phyloP scores from a whole-genome alignment of 257 asterid species.

The Scutellaria baicalensis region DNA sequence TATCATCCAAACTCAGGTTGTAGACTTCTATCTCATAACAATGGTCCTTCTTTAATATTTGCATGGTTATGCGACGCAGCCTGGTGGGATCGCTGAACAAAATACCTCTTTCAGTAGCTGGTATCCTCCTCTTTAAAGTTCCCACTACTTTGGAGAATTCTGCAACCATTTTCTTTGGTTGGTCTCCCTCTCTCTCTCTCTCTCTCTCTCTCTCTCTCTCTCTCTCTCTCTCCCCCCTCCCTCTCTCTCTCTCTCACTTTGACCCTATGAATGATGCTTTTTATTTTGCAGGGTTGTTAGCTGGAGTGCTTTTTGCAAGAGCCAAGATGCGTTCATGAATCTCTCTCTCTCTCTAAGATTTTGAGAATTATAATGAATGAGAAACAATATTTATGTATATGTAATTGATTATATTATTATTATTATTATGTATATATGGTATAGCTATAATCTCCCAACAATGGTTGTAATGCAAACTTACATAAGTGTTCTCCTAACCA shows the following conservation, averaged over 20 bases:
- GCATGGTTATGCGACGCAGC: conserved; percentile 29
- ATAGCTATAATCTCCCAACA: too few species aligned
- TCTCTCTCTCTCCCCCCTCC: neutral
- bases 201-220: too few species aligned
- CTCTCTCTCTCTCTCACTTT: neutral
- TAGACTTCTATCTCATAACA: too few species aligned
- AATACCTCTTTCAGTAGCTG: conserved; percentile 85
- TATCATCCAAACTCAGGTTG: too few species aligned
- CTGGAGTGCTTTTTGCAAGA: conserved; percentile 77
- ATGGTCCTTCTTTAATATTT: neutral
- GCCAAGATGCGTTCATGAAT: conserved; percentile 53
- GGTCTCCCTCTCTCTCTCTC: neutral
- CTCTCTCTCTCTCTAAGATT: too few species aligned
- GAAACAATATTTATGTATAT: too few species aligned
- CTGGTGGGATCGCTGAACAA: conserved; percentile 87
- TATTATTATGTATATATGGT: too few species aligned
- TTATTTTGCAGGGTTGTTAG: conserved; percentile 50
- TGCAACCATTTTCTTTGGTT: conserved; percentile 73
- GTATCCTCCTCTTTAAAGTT: conserved; percentile 72
- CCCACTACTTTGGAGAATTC: conserved; percentile 79
- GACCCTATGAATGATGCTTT: neutral
- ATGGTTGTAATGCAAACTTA: too few species aligned
- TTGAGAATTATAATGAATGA: too few species aligned
- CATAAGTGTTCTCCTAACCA: too few species aligned
- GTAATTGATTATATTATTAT: too few species aligned